Conservation (phyloP, 768 basidiomycete genomes). For the Termitomyces sp. region DNA sequence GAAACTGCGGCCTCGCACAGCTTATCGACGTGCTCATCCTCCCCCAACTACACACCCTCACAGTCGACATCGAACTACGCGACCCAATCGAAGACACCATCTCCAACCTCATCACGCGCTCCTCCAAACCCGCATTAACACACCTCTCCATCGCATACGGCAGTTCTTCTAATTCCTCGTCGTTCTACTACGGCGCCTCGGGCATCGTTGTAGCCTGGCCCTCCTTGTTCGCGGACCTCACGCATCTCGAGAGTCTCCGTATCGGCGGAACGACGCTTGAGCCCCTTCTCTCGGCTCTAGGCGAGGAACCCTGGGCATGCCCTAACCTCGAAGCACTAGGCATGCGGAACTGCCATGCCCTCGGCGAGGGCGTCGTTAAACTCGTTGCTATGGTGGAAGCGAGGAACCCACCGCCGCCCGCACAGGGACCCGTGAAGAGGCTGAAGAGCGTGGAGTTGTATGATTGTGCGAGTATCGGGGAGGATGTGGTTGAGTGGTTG, state of each 20-base stretch:
- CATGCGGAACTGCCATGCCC: constrained; percentile 63
- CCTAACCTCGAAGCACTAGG: constrained; percentile 59
- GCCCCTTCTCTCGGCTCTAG: constrained; percentile 56
- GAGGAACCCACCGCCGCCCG: constrained; percentile 51
- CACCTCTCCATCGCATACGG: constrained; percentile 66
- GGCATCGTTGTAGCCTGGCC: constrained; percentile 65
- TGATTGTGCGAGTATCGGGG: constrained; percentile 64
- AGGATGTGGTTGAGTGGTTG: constrained; percentile 72
- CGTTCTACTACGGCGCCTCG: constrained; percentile 59
- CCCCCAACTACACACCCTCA: constrained; percentile 57
- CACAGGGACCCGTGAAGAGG: constrained; percentile 37
- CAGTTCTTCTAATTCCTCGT: constrained; percentile 29
- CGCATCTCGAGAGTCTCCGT: constrained; percentile 55
- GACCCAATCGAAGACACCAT: constrained; percentile 76
- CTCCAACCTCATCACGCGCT: constrained; percentile 56
- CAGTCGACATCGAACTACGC: constrained; percentile 71
- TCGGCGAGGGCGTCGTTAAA: constrained; percentile 62
- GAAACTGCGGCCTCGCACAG: constrained; percentile 61
- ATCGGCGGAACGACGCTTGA: constrained; percentile 69
- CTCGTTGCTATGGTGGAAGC: constrained; percentile 72
- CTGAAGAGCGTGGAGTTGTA: constrained; percentile 61
- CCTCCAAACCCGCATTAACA: constrained; percentile 53
- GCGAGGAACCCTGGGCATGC: constrained; percentile 57
- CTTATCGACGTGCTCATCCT: constrained; percentile 61
- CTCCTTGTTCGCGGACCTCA: constrained; percentile 57